A percentile compares a stretch with the other conserved stretches of the same genome.
Conservation (phyloP, 2,329 filamentous ascomycete genomes). For the Colletotrichum simmondsii region DNA sequence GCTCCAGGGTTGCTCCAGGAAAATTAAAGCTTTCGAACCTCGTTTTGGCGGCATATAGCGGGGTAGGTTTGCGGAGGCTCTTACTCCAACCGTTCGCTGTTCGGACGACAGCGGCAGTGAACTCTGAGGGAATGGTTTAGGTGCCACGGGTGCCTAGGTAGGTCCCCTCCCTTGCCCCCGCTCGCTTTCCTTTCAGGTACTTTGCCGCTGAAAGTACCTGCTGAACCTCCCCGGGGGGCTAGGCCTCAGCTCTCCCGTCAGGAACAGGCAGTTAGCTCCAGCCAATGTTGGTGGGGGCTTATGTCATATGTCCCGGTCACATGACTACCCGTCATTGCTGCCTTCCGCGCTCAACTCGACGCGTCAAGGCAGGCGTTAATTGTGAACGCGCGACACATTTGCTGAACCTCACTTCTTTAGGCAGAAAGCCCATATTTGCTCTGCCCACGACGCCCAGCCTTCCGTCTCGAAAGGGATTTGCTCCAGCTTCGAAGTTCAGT, state of each 20-base stretch:
- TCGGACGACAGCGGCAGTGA: slow-evolving; percentile 28
- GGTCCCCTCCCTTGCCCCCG: background rate
- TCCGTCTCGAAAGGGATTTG: background rate
- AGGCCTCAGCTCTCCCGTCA: background rate
- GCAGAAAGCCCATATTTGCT: background rate
- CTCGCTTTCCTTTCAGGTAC: background rate
- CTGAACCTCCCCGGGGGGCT: background rate
- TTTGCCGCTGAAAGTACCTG: background rate
- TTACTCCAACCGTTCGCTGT: slow-evolving; percentile 27
- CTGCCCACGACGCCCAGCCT: background rate
- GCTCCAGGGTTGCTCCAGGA: slow-evolving; percentile 6
- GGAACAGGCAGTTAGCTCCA: background rate
- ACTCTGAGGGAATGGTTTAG: background rate
- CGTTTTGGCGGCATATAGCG: slow-evolving; percentile 13
- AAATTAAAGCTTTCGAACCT: background rate
- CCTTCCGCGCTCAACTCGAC: slow-evolving; percentile 14
- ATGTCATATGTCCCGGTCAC: slow-evolving; percentile 13
- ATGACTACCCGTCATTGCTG: slow-evolving; percentile 31
- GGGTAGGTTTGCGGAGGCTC: slow-evolving; percentile 29
- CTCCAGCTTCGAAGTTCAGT: background rate
- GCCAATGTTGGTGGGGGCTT: background rate
- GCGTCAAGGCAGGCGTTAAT: slow-evolving; percentile 11
- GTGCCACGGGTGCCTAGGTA: background rate
- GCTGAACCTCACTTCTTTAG: background rate
- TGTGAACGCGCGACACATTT: slow-evolving; percentile 17